Conservation (phyloP, 257 asterid genomes). For the Primulina eburnea region DNA sequence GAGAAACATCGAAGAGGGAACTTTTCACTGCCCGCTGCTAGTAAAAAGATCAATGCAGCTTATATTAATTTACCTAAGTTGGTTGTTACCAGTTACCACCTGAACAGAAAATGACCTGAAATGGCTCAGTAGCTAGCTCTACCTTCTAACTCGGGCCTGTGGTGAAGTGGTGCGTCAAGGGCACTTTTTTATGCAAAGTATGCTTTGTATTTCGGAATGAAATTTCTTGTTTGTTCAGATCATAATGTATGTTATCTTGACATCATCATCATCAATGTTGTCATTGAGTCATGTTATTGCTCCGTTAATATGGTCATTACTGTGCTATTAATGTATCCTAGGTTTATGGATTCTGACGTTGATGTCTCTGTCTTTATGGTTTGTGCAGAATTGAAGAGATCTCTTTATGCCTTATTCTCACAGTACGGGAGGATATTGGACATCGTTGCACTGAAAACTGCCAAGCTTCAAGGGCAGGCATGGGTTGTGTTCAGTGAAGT, state of each 20-base stretch:
- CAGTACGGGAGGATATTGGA: conserved; percentile 97
- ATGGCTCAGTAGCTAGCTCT: neutral
- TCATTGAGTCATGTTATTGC: neutral
- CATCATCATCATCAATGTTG: neutral
- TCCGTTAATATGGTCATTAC: neutral
- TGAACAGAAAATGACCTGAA: neutral
- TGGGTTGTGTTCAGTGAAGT: conserved; percentile 98
- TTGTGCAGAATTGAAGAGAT: conserved; percentile 97
- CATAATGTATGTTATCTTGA: neutral
- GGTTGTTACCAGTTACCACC: neutral
- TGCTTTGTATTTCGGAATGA: neutral
- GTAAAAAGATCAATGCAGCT: neutral
- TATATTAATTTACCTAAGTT: neutral
- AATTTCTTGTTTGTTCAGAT: neutral
- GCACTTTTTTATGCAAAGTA: neutral
- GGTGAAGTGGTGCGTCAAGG: neutral
- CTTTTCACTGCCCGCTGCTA: neutral
- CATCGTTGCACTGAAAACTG: conserved; percentile 82
- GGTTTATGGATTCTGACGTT: conserved; percentile 22
- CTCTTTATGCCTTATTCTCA: conserved; percentile 93
- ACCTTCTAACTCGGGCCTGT: neutral
- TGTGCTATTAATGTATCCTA: conserved; percentile 9
- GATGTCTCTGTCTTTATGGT: conserved; percentile 30
- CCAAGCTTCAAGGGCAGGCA: conserved; percentile 97
- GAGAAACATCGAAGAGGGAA: neutral